Evolutionary conservation across 176 grass and related monocot species (phyloP).

Genomic region (Avena sativa): DNA sequence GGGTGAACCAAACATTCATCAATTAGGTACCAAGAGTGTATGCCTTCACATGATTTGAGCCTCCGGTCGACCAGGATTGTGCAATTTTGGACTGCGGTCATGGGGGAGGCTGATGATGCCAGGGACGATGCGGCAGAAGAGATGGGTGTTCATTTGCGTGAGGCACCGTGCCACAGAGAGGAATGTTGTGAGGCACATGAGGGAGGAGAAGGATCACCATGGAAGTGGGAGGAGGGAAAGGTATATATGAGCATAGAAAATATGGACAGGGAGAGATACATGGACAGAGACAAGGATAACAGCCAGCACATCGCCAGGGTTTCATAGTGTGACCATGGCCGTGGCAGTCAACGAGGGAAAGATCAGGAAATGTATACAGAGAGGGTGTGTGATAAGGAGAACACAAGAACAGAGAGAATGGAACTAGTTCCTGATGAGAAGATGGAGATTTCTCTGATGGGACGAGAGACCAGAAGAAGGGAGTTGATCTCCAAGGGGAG

Average conservation of each 20-base stretch:
- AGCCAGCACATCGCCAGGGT: background rate
- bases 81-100: background rate
- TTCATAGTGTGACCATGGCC: background rate
- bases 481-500: slow-evolving; percentile 14
- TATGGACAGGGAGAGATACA: background rate
- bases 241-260: background rate
- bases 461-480: slow-evolving; percentile 37
- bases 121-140: background rate
- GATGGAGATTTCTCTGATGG: slow-evolving; percentile 42
- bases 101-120: background rate
- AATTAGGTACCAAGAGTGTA: background rate
- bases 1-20: background rate
- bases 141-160: background rate
- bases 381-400: slow-evolving; percentile 44
- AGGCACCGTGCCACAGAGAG: background rate
- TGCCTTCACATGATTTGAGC: background rate
- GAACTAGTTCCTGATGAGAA: background rate
- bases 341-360: background rate
- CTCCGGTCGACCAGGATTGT: background rate
- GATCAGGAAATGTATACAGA: background rate
- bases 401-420: slow-evolving; percentile 56
- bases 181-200: no score
- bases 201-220: background rate
- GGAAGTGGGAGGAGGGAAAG: background rate
- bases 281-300: background rate